These are phyloP conservation scores for Fistulinella prunicolor DNA, from an alignment of 768 basidiomycete species.

Conservation along the genomic window DNA sequence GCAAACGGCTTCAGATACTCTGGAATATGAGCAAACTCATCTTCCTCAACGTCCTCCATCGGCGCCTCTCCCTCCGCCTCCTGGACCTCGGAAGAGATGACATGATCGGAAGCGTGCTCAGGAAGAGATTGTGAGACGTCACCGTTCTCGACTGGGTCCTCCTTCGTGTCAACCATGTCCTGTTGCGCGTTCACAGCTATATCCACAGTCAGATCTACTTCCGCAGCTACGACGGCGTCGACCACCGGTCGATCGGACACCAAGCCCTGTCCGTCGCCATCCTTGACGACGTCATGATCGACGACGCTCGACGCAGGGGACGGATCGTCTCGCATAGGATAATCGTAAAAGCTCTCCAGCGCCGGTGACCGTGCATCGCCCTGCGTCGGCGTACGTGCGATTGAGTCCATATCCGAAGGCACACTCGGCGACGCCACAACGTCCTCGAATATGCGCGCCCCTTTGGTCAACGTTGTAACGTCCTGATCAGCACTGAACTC, in stretches of 20 bases:
- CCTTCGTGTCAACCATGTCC: background rate
- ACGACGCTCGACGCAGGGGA: slow-evolving; percentile 30
- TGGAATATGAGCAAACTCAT: slow-evolving; percentile 39
- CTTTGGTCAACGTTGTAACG: background rate
- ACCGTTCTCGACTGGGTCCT: background rate
- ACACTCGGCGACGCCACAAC: slow-evolving; percentile 19
- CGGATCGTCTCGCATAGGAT: slow-evolving; percentile 20
- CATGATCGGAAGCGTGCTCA: background rate
- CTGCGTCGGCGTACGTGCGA: slow-evolving; percentile 20
- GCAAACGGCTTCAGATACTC: slow-evolving; percentile 67
- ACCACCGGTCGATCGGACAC: background rate
- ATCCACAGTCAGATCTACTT: background rate
- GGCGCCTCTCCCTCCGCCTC: slow-evolving; percentile 13
- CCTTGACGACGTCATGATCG: slow-evolving; percentile 23
- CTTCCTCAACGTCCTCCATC: slow-evolving; percentile 39
- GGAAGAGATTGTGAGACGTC: background rate
- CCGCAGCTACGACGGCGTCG: background rate
- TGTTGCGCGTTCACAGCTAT: background rate
- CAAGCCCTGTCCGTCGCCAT: slow-evolving; percentile 1
- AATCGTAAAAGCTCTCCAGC: slow-evolving; percentile 24
- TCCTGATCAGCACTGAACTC: slow-evolving; percentile 3
- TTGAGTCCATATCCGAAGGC: slow-evolving; percentile 29
- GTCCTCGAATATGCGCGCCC: slow-evolving; percentile 18
- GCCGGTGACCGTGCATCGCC: slow-evolving; percentile 20
- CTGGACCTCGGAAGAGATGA: slow-evolving; percentile 1